phyloP scores from a whole-genome alignment of 1,139 yeast species.

The Meyerozyma athensensis region DNA sequence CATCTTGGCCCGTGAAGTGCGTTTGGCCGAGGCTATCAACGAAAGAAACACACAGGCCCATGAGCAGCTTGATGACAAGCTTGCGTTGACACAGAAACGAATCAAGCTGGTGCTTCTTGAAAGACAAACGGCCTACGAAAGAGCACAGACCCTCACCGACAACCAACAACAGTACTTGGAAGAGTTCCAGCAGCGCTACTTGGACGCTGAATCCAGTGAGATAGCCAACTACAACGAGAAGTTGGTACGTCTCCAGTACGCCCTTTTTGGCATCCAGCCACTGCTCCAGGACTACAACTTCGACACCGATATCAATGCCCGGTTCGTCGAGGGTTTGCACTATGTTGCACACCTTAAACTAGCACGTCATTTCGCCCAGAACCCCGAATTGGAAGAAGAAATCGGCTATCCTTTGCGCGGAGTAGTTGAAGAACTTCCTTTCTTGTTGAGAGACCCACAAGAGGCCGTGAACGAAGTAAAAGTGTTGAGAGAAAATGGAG shows the following conservation, averaged over 20 bases:
- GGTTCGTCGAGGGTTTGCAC: conserved; percentile 62
- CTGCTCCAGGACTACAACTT: conserved; percentile 38
- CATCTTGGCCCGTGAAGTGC: conserved; percentile 68
- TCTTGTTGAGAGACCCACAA: conserved; percentile 38
- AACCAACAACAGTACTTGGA: conserved; percentile 46
- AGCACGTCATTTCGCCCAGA: conserved; percentile 22
- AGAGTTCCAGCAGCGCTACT: conserved; percentile 55
- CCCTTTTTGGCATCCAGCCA: conserved; percentile 71
- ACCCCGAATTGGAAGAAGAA: conserved; percentile 16
- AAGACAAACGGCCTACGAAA: conserved; percentile 68
- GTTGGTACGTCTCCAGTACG: conserved; percentile 72
- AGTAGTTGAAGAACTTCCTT: conserved; percentile 40
- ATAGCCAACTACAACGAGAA: conserved; percentile 61
- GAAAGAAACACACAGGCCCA: conserved; percentile 22
- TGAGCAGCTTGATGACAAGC: conserved; percentile 31
- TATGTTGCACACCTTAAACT: conserved; percentile 65
- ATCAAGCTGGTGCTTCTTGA: conserved; percentile 86
- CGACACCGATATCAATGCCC: conserved; percentile 48
- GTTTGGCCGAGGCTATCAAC: conserved; percentile 33
- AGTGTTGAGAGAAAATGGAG: conserved; percentile 34
- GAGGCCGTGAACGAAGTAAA: conserved; percentile 53
- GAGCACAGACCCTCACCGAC: conserved; percentile 49
- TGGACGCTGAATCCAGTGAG: conserved; percentile 53
- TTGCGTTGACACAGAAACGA: conserved; percentile 42
- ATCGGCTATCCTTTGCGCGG: conserved; percentile 34